Evolutionary conservation across 2,329 filamentous ascomycete genomes (phyloP).

Genomic region (Clonostachys rosea): DNA sequence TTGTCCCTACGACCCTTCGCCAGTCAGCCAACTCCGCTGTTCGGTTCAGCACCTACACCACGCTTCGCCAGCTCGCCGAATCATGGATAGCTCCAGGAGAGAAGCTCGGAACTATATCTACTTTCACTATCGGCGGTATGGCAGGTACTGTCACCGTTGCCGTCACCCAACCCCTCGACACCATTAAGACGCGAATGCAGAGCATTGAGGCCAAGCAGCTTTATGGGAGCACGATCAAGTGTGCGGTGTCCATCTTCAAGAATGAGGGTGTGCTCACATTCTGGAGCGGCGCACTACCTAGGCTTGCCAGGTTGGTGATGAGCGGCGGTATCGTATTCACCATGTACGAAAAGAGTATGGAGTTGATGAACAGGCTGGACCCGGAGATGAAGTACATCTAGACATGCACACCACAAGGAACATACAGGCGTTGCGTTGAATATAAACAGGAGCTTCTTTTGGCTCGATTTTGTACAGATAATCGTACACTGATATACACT

Average conservation of each 20-base stretch:
- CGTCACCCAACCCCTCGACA: slow-evolving; percentile 74
- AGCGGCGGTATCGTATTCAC: slow-evolving; percentile 98
- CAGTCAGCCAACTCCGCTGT: slow-evolving; percentile 94
- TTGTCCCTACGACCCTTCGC: slow-evolving; percentile 88
- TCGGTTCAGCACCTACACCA: slow-evolving; percentile 87
- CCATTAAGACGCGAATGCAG: slow-evolving; percentile 97
- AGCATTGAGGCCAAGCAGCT: slow-evolving; percentile 76
- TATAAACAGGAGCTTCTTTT: not conserved
- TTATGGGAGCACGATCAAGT: slow-evolving; percentile 86
- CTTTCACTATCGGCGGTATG: slow-evolving; percentile 84
- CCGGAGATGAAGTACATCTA: slow-evolving; percentile 81
- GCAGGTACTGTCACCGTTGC: slow-evolving; percentile 91
- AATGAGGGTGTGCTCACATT: slow-evolving; percentile 87
- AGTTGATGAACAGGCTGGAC: slow-evolving; percentile 69
- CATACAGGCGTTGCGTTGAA: slow-evolving; percentile 7
- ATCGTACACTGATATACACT: not conserved
- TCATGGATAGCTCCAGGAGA: slow-evolving; percentile 91
- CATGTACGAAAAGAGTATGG: slow-evolving; percentile 97
- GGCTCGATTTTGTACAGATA: not conserved
- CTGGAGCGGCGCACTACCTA: slow-evolving; percentile 88
- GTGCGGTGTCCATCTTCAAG: slow-evolving; percentile 77
- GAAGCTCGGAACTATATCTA: slow-evolving; percentile 82
- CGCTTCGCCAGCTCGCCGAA: slow-evolving; percentile 84
- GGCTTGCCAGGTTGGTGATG: slow-evolving; percentile 78
- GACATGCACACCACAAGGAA: slow-evolving; percentile 1